Percentiles rank a stretch among this genome's conserved stretches.
These are phyloP conservation scores for Tetradesmus lagerheimii DNA, from an alignment of 139 green algal species.

Conservation along the genomic window DNA sequence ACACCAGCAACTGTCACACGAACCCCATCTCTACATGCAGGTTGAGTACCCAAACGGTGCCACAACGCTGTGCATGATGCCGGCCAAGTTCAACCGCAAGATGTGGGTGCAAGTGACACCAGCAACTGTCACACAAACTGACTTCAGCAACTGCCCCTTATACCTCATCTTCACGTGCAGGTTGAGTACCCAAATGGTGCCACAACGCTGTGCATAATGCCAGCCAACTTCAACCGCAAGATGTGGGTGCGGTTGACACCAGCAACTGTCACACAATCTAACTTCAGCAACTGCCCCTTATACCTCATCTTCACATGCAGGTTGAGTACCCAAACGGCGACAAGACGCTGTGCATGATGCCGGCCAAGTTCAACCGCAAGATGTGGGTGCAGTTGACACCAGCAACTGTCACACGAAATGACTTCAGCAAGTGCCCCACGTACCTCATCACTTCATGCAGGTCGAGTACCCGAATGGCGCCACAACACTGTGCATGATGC, in stretches of 20 bases:
- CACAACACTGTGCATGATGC: slow-evolving; percentile 73
- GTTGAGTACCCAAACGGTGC: slow-evolving; percentile 74
- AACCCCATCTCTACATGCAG: too few species aligned
- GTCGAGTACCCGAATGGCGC: slow-evolving; percentile 74
- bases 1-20: too few species aligned
- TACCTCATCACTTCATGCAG: slow-evolving; percentile 61
- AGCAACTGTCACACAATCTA: too few species aligned
- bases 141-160: too few species aligned
- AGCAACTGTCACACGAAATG: too few species aligned
- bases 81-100: slow-evolving; percentile 82
- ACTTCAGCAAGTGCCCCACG: too few species aligned
- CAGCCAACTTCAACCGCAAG: slow-evolving; percentile 82
- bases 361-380: slow-evolving; percentile 82
- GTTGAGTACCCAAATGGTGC: slow-evolving; percentile 74
- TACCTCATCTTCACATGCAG: too few species aligned
- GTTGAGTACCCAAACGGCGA: slow-evolving; percentile 74
- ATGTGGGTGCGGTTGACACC: slow-evolving; percentile 72
- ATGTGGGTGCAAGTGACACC: slow-evolving; percentile 72
- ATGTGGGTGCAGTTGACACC: slow-evolving; percentile 72
- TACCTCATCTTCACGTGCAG: too few species aligned
- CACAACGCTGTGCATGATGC: slow-evolving; percentile 64
- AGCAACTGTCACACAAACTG: too few species aligned
- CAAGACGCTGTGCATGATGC: slow-evolving; percentile 64
- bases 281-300: too few species aligned
- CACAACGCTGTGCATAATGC: slow-evolving; percentile 64